Evolutionary conservation across 2,329 filamentous ascomycete genomes (phyloP), one percentile per base, ranked within the genome.

Genomic region (Diaporthe aspalathi): DNA sequence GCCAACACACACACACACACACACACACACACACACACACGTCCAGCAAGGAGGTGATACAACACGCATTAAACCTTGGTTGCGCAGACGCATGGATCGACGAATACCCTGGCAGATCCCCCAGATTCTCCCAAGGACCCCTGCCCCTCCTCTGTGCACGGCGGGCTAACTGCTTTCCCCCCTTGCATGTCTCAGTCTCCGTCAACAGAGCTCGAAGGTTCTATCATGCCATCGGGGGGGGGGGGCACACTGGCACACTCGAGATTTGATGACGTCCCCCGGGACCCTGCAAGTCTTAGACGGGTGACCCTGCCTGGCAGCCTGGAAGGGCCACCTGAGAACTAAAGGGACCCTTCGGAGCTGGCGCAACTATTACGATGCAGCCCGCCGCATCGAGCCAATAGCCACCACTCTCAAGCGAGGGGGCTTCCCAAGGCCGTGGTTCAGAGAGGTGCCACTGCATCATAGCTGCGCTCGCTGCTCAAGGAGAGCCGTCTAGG

Each of bases 381-480:
- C 60, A 65, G 45, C 45, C 45, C 29, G 60, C 60, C 60, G 45
- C 29, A 50, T 65, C 60, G 53, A 70, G 67, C 70, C 70, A 72
- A 72, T 72, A 27, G 62, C n/a, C 38, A 53, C 12, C 35, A 11
- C 40, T 22, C 60, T 35, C 60, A 72, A 72, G 70, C 70, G 70
- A 72, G 67, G 67, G 47, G 60, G 35, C 70, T 70, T 70, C 70
- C 70, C 52, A 57, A 32, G 52, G 60, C 53, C 67, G 35, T 72
- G 67, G 67, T 66, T 43, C 57, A 67, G 66, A 47, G 43, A 29
- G 6, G 70, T 72, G 38, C 27, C 52, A 72, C 70, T 1, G 67
- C 70, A 70, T 62, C 32, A 35, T 40, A 12, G 17, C 35, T 56
- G 52, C 67, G 17, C 35, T 35, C 67, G 17, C 35, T 35, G 40